These are phyloP conservation scores for Colletotrichum australisinense DNA, from an alignment of 2,329 filamentous ascomycete species.

Conservation along the genomic window DNA sequence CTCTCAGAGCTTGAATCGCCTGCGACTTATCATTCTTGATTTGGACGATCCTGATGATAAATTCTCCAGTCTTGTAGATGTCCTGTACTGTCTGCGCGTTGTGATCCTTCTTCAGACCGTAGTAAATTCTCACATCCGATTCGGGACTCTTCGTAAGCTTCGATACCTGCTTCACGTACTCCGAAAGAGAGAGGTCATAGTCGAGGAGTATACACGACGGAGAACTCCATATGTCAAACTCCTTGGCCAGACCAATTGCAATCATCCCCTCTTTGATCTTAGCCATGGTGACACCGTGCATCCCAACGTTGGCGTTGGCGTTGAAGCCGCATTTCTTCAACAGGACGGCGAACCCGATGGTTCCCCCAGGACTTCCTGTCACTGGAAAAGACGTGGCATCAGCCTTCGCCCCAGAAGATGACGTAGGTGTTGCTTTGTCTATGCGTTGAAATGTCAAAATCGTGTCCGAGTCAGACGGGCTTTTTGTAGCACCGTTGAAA, in stretches of 20 bases:
- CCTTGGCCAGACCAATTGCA: neutral
- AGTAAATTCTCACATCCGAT: neutral
- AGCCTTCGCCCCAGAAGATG: no score
- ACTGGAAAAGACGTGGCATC: no score
- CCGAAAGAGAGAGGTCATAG: neutral
- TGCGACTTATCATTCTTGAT: neutral
- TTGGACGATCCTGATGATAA: slow-evolving; percentile 4
- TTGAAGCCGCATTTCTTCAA: neutral
- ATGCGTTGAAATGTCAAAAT: slow-evolving; percentile 2
- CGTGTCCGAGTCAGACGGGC: neutral
- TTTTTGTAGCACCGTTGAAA: neutral
- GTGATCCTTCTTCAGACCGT: slow-evolving; percentile 3
- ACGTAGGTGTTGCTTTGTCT: neutral
- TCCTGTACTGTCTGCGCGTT: slow-evolving; percentile 2
- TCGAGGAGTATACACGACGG: neutral
- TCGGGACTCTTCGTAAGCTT: neutral
- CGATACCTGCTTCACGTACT: neutral
- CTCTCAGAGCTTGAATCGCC: neutral
- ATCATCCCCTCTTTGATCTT: neutral
- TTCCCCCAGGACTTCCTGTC: neutral
- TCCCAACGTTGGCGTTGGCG: neutral
- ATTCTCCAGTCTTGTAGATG: slow-evolving; percentile 2
- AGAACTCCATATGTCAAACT: slow-evolving; percentile 9
- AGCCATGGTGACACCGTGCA: neutral
- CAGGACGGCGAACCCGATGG: neutral